These are phyloP conservation scores for Colletotrichum magnum DNA, from an alignment of 2,329 filamentous ascomycete genomes.

Conservation along the genomic window DNA sequence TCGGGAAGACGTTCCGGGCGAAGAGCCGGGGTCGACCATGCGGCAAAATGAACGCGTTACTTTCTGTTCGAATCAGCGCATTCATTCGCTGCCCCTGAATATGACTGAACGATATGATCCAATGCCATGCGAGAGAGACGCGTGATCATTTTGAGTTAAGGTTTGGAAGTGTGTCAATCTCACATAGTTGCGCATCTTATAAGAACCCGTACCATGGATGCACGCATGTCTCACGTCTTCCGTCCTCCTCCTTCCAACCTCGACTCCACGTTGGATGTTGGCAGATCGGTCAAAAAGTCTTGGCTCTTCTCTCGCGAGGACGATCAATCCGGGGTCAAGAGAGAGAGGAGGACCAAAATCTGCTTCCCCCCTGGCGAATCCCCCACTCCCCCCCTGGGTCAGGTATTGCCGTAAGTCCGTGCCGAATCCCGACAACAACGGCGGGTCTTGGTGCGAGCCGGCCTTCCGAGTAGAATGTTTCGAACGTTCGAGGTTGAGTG, in stretches of 20 bases:
- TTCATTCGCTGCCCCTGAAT: not conserved
- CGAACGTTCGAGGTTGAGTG: no score
- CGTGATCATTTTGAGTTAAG: not conserved
- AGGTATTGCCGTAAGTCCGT: no score
- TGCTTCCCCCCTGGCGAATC: no score
- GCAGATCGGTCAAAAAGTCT: slow-evolving; percentile 26
- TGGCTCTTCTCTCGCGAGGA: slow-evolving; percentile 28
- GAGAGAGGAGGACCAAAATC: no score
- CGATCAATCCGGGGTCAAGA: slow-evolving; percentile 30
- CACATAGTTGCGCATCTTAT: not conserved
- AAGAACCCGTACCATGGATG: no score
- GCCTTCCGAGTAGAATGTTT: no score
- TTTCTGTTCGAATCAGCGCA: slow-evolving; percentile 26
- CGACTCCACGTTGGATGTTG: not conserved
- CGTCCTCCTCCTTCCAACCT: not conserved
- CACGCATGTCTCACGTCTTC: not conserved
- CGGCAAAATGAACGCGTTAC: slow-evolving; percentile 20
- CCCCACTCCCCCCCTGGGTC: no score
- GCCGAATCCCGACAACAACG: no score
- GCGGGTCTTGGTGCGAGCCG: no score
- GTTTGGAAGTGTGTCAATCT: not conserved
- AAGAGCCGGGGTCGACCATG: not conserved
- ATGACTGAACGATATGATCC: no score
- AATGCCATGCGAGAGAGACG: no score
- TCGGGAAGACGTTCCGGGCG: not conserved